A percentile compares a stretch with the other conserved stretches of the same genome.
Conservation (phyloP, 768 basidiomycete genomes). For the Naganishia randhawae region DNA sequence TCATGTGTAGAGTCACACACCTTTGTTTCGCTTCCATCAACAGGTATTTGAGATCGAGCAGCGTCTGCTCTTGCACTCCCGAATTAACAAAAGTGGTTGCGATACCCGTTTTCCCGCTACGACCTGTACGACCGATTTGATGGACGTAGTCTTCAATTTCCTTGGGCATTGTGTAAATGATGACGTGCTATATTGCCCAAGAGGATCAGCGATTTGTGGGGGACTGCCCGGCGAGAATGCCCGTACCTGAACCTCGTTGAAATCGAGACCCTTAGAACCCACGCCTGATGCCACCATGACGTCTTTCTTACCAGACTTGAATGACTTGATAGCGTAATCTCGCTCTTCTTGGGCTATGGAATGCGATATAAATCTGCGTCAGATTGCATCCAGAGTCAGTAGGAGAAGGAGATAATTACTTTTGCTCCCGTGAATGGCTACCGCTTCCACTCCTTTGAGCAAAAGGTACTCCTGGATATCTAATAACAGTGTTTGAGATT, state of each 20-base stretch:
- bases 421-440: slow-evolving; percentile 97
- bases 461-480: slow-evolving; percentile 98
- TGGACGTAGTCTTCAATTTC: slow-evolving; percentile 99
- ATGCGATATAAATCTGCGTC: not conserved
- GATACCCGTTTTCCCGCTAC: slow-evolving; percentile 96
- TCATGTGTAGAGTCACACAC: slow-evolving; percentile 55
- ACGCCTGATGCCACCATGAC: slow-evolving; percentile 99
- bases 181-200: slow-evolving; percentile 73
- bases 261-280: slow-evolving; percentile 96
- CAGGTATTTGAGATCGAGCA: slow-evolving; percentile 93
- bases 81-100: slow-evolving; percentile 99
- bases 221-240: not conserved
- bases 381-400: not conserved
- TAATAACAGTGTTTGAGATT: slow-evolving; percentile 44
- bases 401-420: slow-evolving; percentile 56
- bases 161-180: slow-evolving; percentile 99
- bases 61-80: slow-evolving; percentile 92
- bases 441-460: slow-evolving; percentile 94
- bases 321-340: slow-evolving; percentile 96
- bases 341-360: slow-evolving; percentile 88
- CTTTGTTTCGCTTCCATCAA: slow-evolving; percentile 97
- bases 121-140: slow-evolving; percentile 96
- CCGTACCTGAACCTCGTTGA: slow-evolving; percentile 71
- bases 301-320: slow-evolving; percentile 95
- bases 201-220: not conserved